Base-by-base conservation (phyloP, 2,329 filamentous ascomycete genomes). In the Septoria linicola region DNA sequence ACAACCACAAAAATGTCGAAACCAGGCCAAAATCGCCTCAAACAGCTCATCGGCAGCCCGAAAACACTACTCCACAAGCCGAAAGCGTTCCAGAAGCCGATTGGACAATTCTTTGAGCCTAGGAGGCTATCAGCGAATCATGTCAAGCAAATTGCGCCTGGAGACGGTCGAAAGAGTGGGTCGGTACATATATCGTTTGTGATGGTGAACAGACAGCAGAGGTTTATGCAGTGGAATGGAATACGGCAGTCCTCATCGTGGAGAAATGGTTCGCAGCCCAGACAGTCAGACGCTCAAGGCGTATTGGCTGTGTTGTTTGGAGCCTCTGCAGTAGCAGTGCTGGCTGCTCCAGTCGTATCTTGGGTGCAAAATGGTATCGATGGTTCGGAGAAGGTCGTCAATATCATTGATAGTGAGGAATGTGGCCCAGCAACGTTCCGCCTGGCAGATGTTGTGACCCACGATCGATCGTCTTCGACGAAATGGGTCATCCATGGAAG, bases 401-500 rank as follows among this genome's bases (percentile, higher is more conserved):
- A 32, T 30, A 21, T 43, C 14, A 16, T 37, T 8, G 20, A 43
- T 21, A 14, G 30, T 43, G 31, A 30, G 31, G 32, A 31, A 2
- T 36, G n/a, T 14, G 39, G 21, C 4, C 40, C 30, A 8, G 31
- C 39, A 17, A 57, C 35, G 11, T 51, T 60, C 25, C 58, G 65
- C 2, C 52, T 68, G 5, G 45, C 53, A 27, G 59, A 72, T 55
- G 58, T 72, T 10, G 58, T 59, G 20, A 54, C 64, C 42, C 70
- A 72, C 53, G 65, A 68, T 41, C 54, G 57, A 13, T 54, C 73
- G 16, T 80, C 81, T 0, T 63, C 74, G 1, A 68, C 72, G 8
- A 82, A 82, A 2, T 87, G 84, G 84, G 78, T 87, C 3, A 81
- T 79, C n/a, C 76, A 76, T 46, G 80, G 76, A 19, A 80, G 80